Evolutionary conservation across 2,329 filamentous ascomycete species (phyloP), one percentile per base, ranked within the genome.

Genomic region (Penicillium fuscoglaucum): DNA sequence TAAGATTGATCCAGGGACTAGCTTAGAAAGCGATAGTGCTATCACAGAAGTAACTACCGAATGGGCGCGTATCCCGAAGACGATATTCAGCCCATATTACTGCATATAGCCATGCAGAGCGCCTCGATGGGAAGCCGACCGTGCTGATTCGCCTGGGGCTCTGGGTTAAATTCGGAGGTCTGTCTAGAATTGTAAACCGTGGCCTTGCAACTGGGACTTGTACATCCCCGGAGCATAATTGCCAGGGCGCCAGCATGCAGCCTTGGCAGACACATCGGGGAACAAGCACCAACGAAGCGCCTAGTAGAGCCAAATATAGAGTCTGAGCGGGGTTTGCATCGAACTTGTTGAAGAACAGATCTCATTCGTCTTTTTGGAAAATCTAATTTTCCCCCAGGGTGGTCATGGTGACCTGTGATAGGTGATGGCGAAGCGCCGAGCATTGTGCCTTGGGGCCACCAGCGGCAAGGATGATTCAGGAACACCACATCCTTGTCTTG

Each of bases 371-470:
- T 37, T 21, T 50, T 50, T 50, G 48, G 43, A 35, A 24, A 43
- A 49, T 35, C n/a, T n/a, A 19, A 40, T 15, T 51, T 53, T 39
- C 21, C 17, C 19, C 8, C 6, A 21, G 35, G 55, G 29, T 35
- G 47, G 44, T 3, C 50, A 37, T 33, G 2, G 21, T 49, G 48
- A 26, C 43, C 41, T 57, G 48, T 67, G 59, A 66, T 65, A 62
- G 62, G 62, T n/a, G 24, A 47, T 31, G 26, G 26, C 52, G 61
- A 66, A 65, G 64, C 65, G 65, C 65, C 57, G 43, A 43, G 60
- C 43, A 54, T 57, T 49, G 49, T 49, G 28, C 46, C 49, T n/a
- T 45, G 29, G 50, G 35, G 54, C 57, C 55, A 57, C 39, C 43
- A 49, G 63, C 60, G 61, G 61, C 35, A 54, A 57, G 19, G 17